A percentile compares a stretch with the other conserved stretches of the same genome.
phyloP scores from a whole-genome alignment of 768 basidiomycete genomes.

The Panaeolus cyanescens region DNA sequence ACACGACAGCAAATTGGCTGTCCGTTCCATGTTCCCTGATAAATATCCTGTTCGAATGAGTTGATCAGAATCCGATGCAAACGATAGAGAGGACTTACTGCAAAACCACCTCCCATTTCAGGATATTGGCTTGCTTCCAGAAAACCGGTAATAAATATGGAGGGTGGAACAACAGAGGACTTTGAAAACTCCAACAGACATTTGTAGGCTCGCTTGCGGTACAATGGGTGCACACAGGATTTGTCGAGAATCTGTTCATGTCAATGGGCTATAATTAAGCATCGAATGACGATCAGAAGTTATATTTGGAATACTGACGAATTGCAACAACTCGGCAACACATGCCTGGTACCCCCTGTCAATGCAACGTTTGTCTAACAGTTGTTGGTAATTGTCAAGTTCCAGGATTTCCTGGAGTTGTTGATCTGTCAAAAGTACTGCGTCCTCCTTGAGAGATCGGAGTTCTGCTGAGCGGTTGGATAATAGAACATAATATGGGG shows the following conservation, averaged over 20 bases:
- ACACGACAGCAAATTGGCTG: background rate
- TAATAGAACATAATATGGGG: background rate
- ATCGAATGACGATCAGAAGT: background rate
- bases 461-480: background rate
- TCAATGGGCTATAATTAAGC: background rate
- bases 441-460: background rate
- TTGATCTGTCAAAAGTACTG: background rate
- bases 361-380: background rate
- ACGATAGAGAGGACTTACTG: background rate
- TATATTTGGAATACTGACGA: background rate
- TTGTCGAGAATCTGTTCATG: background rate
- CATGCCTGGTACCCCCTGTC: background rate
- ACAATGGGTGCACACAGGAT: background rate
- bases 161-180: background rate
- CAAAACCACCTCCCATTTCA: background rate
- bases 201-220: conserved; percentile 3
- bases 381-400: background rate
- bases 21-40: background rate
- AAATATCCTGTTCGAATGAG: background rate
- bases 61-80: background rate
- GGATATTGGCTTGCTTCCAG: background rate
- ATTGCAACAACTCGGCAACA: background rate
- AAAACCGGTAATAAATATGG: background rate
- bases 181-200: background rate
- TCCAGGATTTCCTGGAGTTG: background rate